Evolutionary conservation across 23 red algal genomes (phyloP).

Genomic region (Gracilaria gracilis): DNA sequence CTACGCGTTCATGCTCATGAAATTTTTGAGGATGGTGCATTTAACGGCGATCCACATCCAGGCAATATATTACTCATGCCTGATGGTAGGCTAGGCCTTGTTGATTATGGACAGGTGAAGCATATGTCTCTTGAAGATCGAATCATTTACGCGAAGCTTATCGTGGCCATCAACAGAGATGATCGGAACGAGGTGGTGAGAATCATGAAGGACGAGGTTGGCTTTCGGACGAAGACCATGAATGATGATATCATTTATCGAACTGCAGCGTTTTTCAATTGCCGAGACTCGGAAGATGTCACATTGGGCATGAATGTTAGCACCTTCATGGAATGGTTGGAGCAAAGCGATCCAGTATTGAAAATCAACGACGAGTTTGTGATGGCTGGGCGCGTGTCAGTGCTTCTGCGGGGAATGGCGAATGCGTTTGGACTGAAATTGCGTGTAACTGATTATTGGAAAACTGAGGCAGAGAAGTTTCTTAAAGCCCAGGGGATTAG

Average conservation of each 20-base stretch:
- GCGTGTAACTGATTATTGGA: constrained; percentile 71
- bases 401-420: constrained; percentile 77
- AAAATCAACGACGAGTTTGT: constrained; percentile 79
- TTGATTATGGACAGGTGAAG: constrained; percentile 90
- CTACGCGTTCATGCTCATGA: constrained; percentile 79
- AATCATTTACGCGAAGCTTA: constrained; percentile 78
- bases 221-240: constrained; percentile 68
- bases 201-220: constrained; percentile 60
- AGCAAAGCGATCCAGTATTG: constrained; percentile 59
- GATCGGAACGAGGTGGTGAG: constrained; percentile 75
- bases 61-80: constrained; percentile 82
- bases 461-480: constrained; percentile 62
- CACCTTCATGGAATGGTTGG: constrained; percentile 73
- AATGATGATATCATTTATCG: constrained; percentile 76
- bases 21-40: constrained; percentile 83
- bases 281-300: constrained; percentile 75
- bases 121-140: constrained; percentile 62
- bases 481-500: constrained; percentile 66
- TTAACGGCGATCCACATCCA: constrained; percentile 90
- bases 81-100: constrained; percentile 64
- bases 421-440: constrained; percentile 84
- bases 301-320: constrained; percentile 77
- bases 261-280: constrained; percentile 61
- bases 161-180: constrained; percentile 62
- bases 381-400: constrained; percentile 70